phyloP scores from a whole-genome alignment of 108 stramenopile species.

The Asterionellopsis glacialis region DNA sequence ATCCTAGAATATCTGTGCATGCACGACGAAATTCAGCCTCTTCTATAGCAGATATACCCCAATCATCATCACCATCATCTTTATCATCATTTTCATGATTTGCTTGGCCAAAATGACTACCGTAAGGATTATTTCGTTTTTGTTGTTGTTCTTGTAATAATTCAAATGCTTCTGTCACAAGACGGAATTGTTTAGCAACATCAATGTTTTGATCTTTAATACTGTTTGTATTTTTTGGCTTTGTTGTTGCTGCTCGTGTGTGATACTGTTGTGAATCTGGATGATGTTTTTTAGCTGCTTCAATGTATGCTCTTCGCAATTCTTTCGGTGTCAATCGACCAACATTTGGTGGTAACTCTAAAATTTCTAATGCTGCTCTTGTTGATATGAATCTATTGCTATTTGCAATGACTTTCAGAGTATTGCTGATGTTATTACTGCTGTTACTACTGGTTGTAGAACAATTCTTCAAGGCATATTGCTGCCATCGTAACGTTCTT shows the following conservation, averaged over 20 bases:
- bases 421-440: too few relatives aligned
- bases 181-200: slow-evolving; percentile 34
- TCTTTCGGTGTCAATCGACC: slow-evolving; percentile 19
- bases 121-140: slow-evolving; percentile 5
- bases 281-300: slow-evolving; percentile 67
- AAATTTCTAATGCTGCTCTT: neutral
- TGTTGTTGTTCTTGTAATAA: slow-evolving; percentile 27
- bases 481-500: too few relatives aligned
- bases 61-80: neutral
- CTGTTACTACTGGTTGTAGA: too few relatives aligned
- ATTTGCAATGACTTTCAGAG: too few relatives aligned
- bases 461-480: too few relatives aligned
- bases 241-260: slow-evolving; percentile 6
- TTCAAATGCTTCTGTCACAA: slow-evolving; percentile 68
- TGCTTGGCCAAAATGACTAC: slow-evolving; percentile 10
- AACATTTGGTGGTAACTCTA: neutral
- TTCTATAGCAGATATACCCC: slow-evolving; percentile 36
- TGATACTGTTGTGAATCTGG: slow-evolving; percentile 37
- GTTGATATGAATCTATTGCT: neutral
- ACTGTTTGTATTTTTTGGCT: slow-evolving; percentile 7
- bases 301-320: slow-evolving; percentile 66
- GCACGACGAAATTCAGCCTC: slow-evolving; percentile 64
- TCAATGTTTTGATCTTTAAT: slow-evolving; percentile 2
- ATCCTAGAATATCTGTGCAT: slow-evolving; percentile 50
- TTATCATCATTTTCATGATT: slow-evolving; percentile 1